Evolutionary conservation across 1,284 basidiomycete species (phyloP).

Genomic region (Singerocomus rubriflavus): DNA sequence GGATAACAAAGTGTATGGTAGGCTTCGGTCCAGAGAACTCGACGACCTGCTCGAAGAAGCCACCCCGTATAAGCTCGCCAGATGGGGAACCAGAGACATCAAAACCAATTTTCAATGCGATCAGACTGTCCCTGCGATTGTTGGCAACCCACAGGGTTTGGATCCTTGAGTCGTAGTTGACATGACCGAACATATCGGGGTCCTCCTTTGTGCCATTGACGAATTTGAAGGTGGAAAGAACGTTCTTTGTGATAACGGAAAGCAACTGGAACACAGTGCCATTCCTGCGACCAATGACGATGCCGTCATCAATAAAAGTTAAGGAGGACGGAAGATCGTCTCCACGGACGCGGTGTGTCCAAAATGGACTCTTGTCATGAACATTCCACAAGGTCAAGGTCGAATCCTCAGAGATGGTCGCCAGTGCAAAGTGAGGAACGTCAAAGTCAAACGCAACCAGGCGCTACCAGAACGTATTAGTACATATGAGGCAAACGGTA

Average conservation of each 20-base stretch:
- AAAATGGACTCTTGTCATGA: constrained; percentile 68
- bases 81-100: constrained; percentile 53
- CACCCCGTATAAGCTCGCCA: constrained; percentile 57
- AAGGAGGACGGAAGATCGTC: constrained; percentile 76
- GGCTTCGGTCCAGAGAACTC: constrained; percentile 81
- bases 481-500: background rate
- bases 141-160: constrained; percentile 83
- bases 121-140: constrained; percentile 75
- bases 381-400: constrained; percentile 76
- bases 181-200: constrained; percentile 79
- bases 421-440: constrained; percentile 64
- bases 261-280: constrained; percentile 78
- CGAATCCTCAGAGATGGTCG: constrained; percentile 76
- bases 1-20: constrained; percentile 81
- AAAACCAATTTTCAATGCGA: constrained; percentile 70
- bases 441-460: constrained; percentile 82
- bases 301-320: constrained; percentile 74
- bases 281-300: constrained; percentile 75
- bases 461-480: constrained; percentile 42
- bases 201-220: constrained; percentile 65
- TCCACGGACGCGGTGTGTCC: constrained; percentile 68
- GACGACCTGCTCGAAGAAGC: constrained; percentile 72
- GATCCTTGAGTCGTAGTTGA: constrained; percentile 75
- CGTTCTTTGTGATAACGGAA: constrained; percentile 61
- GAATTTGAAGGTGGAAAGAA: constrained; percentile 78